Conservation (phyloP, 2,329 filamentous ascomycete genomes). For the Trichoderma endophyticum region DNA sequence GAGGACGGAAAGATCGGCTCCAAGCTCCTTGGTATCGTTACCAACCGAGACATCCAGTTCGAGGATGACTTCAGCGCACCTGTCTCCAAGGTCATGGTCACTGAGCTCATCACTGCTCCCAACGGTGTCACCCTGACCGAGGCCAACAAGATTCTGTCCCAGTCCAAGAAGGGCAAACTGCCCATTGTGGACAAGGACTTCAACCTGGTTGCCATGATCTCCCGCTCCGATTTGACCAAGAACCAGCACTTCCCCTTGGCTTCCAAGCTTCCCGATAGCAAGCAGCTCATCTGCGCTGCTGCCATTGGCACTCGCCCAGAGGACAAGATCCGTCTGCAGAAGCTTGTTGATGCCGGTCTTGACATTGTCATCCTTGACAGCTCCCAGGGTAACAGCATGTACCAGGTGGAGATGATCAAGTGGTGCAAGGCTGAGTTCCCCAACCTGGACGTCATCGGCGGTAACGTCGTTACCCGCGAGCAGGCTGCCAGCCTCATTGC, state of each 20-base stretch:
- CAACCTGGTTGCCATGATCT: constrained; percentile 89
- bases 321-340: constrained; percentile 81
- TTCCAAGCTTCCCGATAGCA: constrained; percentile 93
- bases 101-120: constrained; percentile 83
- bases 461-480: constrained; percentile 96
- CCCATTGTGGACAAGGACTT: constrained; percentile 81
- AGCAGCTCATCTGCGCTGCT: constrained; percentile 94
- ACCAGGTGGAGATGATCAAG: constrained; percentile 97
- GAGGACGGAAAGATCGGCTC: constrained; percentile 90
- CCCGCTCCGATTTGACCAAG: constrained; percentile 95
- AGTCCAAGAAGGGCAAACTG: constrained; percentile 98
- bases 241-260: constrained; percentile 96
- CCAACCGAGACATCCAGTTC: constrained; percentile 97
- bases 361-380: constrained; percentile 95
- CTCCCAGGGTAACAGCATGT: constrained; percentile 97
- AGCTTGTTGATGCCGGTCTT: constrained; percentile 89
- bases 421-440: constrained; percentile 89
- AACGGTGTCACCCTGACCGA: constrained; percentile 79
- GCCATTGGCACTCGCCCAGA: constrained; percentile 93
- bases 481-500: constrained; percentile 91
- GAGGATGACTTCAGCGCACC: constrained; percentile 70
- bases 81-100: constrained; percentile 92
- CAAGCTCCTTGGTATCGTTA: constrained; percentile 95
- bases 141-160: constrained; percentile 88
- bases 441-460: constrained; percentile 87